Conservation (phyloP, 2,329 filamentous ascomycete species). For the Colletotrichum ledebouriae region DNA sequence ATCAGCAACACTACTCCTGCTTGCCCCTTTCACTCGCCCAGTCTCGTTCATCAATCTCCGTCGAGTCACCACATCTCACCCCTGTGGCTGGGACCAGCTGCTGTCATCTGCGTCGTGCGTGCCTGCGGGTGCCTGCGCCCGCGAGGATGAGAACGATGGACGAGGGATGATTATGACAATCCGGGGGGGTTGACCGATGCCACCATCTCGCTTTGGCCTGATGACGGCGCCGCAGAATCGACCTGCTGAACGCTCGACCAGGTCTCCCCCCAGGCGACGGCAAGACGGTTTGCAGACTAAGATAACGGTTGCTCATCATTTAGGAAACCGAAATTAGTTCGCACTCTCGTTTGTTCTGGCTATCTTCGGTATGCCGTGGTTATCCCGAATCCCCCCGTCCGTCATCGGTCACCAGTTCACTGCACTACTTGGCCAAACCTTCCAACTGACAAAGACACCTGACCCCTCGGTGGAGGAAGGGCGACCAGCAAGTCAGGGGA, state of each 20-base stretch:
- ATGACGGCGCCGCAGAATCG: constrained; percentile 30
- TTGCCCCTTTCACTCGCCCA: not conserved
- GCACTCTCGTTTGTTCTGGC: constrained; percentile 12
- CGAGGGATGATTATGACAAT: constrained; percentile 25
- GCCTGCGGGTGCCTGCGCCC: constrained; percentile 25
- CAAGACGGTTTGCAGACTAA: constrained; percentile 29
- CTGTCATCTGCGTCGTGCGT: constrained; percentile 37
- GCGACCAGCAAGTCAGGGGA: constrained; percentile 39
- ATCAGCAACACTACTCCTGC: constrained; percentile 11
- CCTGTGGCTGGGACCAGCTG: constrained; percentile 36
- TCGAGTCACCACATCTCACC: constrained; percentile 23
- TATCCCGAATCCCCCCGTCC: constrained; percentile 23
- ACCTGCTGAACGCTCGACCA: constrained; percentile 27
- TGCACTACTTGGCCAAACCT: constrained; percentile 25
- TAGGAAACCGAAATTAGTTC: constrained; percentile 19
- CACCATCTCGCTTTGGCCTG: constrained; percentile 41
- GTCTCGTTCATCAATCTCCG: constrained; percentile 26
- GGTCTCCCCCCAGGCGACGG: constrained; percentile 11
- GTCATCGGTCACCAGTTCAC: constrained; percentile 37
- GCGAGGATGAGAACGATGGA: constrained; percentile 19
- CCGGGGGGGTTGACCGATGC: constrained; percentile 38
- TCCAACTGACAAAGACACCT: constrained; percentile 41
- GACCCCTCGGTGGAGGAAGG: constrained; percentile 40
- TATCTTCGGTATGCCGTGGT: constrained; percentile 24
- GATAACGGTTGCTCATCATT: constrained; percentile 28